phyloP scores from a whole-genome alignment of 345 rosid genomes.

The Brassica cretica region DNA sequence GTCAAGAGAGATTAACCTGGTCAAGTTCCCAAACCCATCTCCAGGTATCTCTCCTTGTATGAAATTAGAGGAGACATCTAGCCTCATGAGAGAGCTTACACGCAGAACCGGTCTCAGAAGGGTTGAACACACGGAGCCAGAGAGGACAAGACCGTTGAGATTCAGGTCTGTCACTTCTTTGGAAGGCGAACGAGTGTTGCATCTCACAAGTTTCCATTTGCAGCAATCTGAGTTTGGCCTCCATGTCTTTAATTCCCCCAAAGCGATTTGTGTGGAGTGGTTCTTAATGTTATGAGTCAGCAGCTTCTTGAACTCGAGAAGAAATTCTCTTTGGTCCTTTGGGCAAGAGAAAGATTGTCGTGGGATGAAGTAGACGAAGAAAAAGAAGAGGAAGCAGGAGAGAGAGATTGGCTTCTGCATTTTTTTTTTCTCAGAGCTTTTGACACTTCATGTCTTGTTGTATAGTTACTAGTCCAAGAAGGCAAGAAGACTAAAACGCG shows the following conservation, averaged over 20 bases:
- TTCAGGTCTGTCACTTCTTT: constrained; percentile 12
- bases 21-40: constrained; percentile 40
- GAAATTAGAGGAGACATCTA: constrained; percentile 14
- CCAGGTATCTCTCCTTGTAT: constrained; percentile 40
- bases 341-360: constrained; percentile 21
- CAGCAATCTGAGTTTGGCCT: constrained; percentile 33
- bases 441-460: not conserved
- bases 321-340: constrained; percentile 19
- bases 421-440: constrained; percentile 11
- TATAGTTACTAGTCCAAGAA: not conserved
- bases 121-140: constrained; percentile 22
- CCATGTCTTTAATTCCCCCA: constrained; percentile 21
- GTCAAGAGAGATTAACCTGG: constrained; percentile 38
- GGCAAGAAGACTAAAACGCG: not conserved
- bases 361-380: constrained; percentile 1
- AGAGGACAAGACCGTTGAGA: not conserved
- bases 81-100: constrained; percentile 15
- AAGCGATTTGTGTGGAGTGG: not conserved
- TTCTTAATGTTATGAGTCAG: constrained; percentile 1
- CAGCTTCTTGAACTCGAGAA: constrained; percentile 30
- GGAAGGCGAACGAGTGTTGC: constrained; percentile 4
- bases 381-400: not conserved
- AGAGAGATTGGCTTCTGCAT: constrained; percentile 15
- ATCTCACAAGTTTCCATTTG: constrained; percentile 23
- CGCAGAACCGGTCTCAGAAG: constrained; percentile 22